Evolutionary conservation across 2,329 filamentous ascomycete genomes (phyloP).

Genomic region (Aphanoascus verrucosus): DNA sequence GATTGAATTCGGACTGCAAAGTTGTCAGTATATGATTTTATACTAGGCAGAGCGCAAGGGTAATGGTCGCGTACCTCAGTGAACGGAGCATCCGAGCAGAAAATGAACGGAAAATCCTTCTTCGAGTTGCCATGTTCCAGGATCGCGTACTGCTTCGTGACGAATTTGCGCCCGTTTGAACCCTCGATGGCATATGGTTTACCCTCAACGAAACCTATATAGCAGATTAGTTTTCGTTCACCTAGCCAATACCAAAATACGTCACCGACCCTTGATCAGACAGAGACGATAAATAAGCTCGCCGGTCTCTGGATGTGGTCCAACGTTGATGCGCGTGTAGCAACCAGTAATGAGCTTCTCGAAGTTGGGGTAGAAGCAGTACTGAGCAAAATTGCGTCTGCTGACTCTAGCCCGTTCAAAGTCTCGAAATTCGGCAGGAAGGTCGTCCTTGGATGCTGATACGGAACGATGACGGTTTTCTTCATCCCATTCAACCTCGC

Average conservation of each 20-base stretch:
- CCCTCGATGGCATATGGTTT: conserved; percentile 74
- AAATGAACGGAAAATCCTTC: conserved; percentile 79
- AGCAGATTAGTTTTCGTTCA: conserved; percentile 10
- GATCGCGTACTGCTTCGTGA: conserved; percentile 75
- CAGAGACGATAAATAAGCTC: conserved; percentile 78
- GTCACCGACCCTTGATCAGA: conserved; percentile 71
- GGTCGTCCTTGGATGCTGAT: conserved; percentile 49
- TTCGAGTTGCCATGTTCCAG: conserved; percentile 73
- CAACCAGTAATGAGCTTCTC: conserved; percentile 71
- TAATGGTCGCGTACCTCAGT: conserved; percentile 53
- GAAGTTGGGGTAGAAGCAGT: conserved; percentile 89
- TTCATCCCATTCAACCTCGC: conserved; percentile 67
- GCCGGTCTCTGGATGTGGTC: conserved; percentile 60
- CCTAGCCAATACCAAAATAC: conserved; percentile 3
- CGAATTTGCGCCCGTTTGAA: conserved; percentile 61
- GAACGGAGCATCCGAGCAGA: conserved; percentile 74
- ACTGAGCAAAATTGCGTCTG: conserved; percentile 73
- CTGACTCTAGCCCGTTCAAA: conserved; percentile 76
- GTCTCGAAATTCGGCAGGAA: conserved; percentile 64
- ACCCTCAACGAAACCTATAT: conserved; percentile 61
- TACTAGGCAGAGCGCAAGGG: background rate
- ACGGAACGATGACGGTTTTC: conserved; percentile 43
- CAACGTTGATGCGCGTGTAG: conserved; percentile 75
- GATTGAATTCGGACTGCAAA: conserved; percentile 60
- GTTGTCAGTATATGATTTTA: background rate